Evolutionary conservation across 78 protist genomes (phyloP).

Genomic region (Polysphondylium violaceum): DNA sequence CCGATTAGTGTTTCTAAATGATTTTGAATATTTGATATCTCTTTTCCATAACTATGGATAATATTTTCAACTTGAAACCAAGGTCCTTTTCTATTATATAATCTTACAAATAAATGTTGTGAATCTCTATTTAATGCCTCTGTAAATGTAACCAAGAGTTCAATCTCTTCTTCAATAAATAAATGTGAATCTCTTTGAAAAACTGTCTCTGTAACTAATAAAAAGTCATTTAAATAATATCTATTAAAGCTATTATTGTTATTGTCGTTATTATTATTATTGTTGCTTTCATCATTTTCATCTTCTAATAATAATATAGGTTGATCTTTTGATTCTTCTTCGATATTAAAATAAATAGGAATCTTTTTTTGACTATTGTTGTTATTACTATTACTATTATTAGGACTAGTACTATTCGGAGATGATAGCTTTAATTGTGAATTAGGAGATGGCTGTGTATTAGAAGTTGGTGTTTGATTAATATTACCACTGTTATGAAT

Average conservation of each 20-base stretch:
- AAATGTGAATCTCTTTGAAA: conserved; percentile 34
- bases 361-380: neutral
- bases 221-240: conserved; percentile 52
- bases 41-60: neutral
- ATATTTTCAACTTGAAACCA: conserved; percentile 18
- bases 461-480: too few relatives aligned
- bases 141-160: neutral
- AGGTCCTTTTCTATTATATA: conserved; percentile 63
- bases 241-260: neutral
- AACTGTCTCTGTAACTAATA: conserved; percentile 47
- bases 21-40: neutral
- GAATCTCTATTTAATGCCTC: neutral
- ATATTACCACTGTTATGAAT: neutral
- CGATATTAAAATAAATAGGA: neutral
- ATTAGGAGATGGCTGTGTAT: neutral
- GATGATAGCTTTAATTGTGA: neutral
- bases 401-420: neutral
- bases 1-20: neutral
- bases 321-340: neutral
- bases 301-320: too few relatives aligned
- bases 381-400: neutral
- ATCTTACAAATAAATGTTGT: conserved; percentile 48
- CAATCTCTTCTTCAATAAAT: conserved; percentile 19
- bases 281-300: too few relatives aligned
- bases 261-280: neutral